Evolutionary conservation across 306 rosid species (phyloP).

Genomic region (Oemleria cerasiformis): DNA sequence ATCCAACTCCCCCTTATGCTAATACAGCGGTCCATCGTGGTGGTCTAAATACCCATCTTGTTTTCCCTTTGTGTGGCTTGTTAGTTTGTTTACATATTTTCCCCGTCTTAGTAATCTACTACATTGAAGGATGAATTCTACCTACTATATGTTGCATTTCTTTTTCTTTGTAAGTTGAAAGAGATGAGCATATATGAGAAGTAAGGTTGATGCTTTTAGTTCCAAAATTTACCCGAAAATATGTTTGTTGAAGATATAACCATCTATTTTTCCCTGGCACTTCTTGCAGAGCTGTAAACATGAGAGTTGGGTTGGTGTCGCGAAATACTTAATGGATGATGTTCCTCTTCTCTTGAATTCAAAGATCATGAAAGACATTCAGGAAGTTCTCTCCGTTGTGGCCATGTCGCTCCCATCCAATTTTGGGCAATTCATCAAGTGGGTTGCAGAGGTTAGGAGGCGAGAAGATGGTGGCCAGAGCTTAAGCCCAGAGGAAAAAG

Average conservation of each 20-base stretch:
- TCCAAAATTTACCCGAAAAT: too few species aligned
- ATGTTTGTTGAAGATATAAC: background rate
- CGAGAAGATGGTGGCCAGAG: conserved; percentile 65
- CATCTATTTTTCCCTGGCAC: background rate
- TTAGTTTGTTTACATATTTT: background rate
- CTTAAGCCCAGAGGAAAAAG: conserved; percentile 80
- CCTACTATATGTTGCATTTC: background rate
- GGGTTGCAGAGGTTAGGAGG: conserved; percentile 92
- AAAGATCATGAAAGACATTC: conserved; percentile 52
- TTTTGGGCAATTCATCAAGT: conserved; percentile 81
- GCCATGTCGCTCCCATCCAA: conserved; percentile 70
- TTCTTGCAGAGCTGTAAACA: conserved; percentile 93
- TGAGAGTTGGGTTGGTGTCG: conserved; percentile 81
- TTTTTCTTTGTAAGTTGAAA: too few species aligned
- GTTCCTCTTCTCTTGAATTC: conserved; percentile 74
- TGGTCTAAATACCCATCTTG: background rate
- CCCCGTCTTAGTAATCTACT: background rate
- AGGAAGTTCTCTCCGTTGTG: conserved; percentile 54
- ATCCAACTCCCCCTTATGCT: background rate
- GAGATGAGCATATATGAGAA: background rate
- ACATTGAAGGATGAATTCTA: background rate
- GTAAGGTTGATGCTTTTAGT: background rate
- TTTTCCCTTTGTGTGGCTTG: background rate
- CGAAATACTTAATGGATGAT: conserved; percentile 72
- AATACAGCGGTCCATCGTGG: background rate